phyloP scores from a whole-genome alignment of 1,284 basidiomycete species.

The Cryptococcus maquisensis region DNA sequence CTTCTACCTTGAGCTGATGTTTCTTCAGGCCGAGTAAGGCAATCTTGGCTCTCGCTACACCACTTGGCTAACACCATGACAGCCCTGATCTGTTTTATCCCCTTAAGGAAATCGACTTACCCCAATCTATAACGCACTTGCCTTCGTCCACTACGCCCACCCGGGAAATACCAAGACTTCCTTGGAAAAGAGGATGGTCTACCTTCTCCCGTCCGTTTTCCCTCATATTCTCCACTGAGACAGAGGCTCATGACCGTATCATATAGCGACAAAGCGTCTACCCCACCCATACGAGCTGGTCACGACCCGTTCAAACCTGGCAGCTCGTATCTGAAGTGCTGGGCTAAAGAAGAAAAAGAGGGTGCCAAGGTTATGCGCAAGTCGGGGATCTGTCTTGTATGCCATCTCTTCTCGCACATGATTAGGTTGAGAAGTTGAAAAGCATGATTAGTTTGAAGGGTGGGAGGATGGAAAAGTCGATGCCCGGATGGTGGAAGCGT shows the following conservation, averaged over 20 bases:
- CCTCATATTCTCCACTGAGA: neutral
- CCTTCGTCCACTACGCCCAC: slow-evolving; percentile 12
- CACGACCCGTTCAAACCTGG: slow-evolving; percentile 11
- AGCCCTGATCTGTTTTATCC: slow-evolving; percentile 18
- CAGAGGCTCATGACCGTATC: neutral
- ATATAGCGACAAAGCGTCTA: slow-evolving; percentile 1
- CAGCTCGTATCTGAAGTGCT: slow-evolving; percentile 21
- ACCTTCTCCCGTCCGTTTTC: slow-evolving; percentile 13
- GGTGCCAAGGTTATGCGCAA: slow-evolving; percentile 20
- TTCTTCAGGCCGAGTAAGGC: slow-evolving; percentile 16
- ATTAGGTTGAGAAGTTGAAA: neutral
- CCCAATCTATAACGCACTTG: slow-evolving; percentile 21
- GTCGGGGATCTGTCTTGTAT: slow-evolving; percentile 33
- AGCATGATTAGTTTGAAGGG: slow-evolving; percentile 24
- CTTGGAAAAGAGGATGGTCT: slow-evolving; percentile 14
- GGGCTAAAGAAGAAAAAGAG: slow-evolving; percentile 19
- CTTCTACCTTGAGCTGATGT: neutral
- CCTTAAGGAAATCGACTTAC: neutral
- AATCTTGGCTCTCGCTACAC: neutral
- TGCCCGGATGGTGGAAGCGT: slow-evolving; percentile 31
- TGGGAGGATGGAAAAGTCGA: slow-evolving; percentile 30
- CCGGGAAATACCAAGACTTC: slow-evolving; percentile 17
- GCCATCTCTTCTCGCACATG: slow-evolving; percentile 2
- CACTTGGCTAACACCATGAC: neutral
- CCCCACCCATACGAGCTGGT: slow-evolving; percentile 9